A percentile compares a stretch with the other conserved stretches of the same genome.
Evolutionary conservation across 202 grass and related monocot genomes (phyloP).

Genomic region (Brachypodium distachyon): DNA sequence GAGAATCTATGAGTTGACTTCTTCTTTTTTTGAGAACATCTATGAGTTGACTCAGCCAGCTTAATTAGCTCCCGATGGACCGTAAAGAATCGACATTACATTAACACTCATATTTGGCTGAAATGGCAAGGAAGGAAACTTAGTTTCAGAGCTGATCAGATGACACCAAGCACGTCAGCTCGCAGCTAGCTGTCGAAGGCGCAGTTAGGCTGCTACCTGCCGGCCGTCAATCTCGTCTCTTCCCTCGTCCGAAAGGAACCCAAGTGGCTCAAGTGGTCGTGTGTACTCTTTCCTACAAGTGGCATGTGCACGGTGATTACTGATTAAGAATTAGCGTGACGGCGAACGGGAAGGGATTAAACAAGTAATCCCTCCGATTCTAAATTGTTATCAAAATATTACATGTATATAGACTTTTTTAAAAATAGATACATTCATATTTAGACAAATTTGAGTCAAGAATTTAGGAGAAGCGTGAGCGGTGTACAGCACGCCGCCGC

Average conservation of each 20-base stretch:
- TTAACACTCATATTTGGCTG: neutral
- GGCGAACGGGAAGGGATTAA: too few relatives aligned
- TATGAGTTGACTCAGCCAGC: neutral
- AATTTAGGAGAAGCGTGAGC: too few relatives aligned
- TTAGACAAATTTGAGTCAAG: too few relatives aligned
- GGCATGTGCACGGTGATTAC: too few relatives aligned
- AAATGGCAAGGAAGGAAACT: neutral
- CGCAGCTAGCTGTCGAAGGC: neutral
- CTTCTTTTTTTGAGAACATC: too few relatives aligned
- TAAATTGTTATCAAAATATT: too few relatives aligned
- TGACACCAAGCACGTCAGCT: neutral
- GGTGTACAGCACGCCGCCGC: too few relatives aligned
- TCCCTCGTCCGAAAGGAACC: neutral
- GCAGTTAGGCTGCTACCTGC: neutral
- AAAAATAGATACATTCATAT: too few relatives aligned
- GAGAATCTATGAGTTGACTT: neutral
- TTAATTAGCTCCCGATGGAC: neutral
- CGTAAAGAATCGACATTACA: neutral
- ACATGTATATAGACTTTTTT: too few relatives aligned
- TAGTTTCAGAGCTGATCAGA: neutral
- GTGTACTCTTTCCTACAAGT: too few relatives aligned
- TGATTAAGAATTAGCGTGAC: neutral
- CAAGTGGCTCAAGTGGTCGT: slow-evolving; percentile 25
- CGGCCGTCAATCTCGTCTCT: slow-evolving; percentile 4
- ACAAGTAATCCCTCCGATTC: too few relatives aligned